Base-by-base conservation (phyloP, 352 stramenopile genomes). In the Hyaloperonospora brassicae region DNA sequence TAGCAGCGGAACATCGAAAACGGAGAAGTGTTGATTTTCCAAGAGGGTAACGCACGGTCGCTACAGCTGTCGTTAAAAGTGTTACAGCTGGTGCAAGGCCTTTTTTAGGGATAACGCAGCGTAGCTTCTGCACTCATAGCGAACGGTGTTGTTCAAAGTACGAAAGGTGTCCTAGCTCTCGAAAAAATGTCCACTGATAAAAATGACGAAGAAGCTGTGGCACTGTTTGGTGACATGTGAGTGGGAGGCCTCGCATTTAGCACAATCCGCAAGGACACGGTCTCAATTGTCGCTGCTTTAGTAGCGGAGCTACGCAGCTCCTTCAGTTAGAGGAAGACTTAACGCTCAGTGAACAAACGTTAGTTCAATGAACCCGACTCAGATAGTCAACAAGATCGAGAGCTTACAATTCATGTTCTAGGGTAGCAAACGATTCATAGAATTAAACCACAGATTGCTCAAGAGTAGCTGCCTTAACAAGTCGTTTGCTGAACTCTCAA, bases 261-360 rank as follows among this genome's bases (percentile, higher is more conserved):
- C 72, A 73, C 17, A 60, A 84, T 47, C 70, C 83, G 0, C 64
- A 87, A 0, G 58, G 62, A n/a, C 87, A 87, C 52, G 68, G 68
- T 8, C 57, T 88, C 9, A 76, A 88, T 43, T 81, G 83, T 30
- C 73, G 84, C 55, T 84, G 78, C 17, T 82, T 88, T 24, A n/a
- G n/a, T n/a, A n/a, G n/a, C n/a, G n/a, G n/a, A n/a, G n/a, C n/a
- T n/a, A n/a, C n/a, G n/a, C n/a, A n/a, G n/a, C n/a, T n/a, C n/a
- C n/a, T n/a, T n/a, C n/a, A n/a, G n/a, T n/a, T n/a, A n/a, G n/a
- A n/a, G n/a, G n/a, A n/a, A n/a, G n/a, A n/a, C n/a, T n/a, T n/a
- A n/a, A n/a, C n/a, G n/a, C n/a, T n/a, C n/a, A n/a, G n/a, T n/a
- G n/a, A n/a, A n/a, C n/a, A n/a, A n/a, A n/a, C n/a, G n/a, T n/a